Conservation (phyloP, 345 rosid genomes). For the Moringa oleifera region DNA sequence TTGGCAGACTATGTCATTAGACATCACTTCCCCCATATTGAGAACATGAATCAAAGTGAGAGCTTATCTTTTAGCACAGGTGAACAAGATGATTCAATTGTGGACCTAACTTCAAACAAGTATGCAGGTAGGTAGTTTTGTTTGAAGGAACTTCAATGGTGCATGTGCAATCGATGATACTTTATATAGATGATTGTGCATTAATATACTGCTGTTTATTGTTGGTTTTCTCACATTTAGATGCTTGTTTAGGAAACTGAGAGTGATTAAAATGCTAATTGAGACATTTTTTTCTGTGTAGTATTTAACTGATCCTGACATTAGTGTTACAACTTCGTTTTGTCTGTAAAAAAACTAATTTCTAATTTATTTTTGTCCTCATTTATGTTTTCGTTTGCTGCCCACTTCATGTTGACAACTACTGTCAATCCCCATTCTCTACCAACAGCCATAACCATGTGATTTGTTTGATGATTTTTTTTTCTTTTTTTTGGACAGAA, state of each 20-base stretch:
- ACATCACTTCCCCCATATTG: conserved; percentile 85
- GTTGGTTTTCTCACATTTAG: no score
- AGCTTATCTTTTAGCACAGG: conserved; percentile 86
- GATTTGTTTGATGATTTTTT: no score
- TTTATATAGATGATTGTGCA: no score
- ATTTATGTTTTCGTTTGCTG: background rate
- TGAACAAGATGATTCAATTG: conserved; percentile 65
- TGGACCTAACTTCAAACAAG: conserved; percentile 90
- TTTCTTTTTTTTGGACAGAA: no score
- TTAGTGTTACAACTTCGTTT: no score
- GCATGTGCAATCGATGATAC: background rate
- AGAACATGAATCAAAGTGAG: conserved; percentile 72
- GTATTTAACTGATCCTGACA: background rate
- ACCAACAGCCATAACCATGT: background rate
- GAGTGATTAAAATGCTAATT: no score
- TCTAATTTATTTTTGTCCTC: background rate
- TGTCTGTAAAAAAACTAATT: no score
- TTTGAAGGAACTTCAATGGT: background rate
- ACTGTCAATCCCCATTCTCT: background rate
- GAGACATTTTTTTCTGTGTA: no score
- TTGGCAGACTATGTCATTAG: conserved; percentile 92
- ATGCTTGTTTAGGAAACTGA: no score
- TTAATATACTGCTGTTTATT: no score
- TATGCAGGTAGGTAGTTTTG: conserved; percentile 68
- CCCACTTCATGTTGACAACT: background rate